Evolutionary conservation across 148 eudicot species (phyloP), one percentile per base, ranked within the genome.

Genomic region (Cornus florida): DNA sequence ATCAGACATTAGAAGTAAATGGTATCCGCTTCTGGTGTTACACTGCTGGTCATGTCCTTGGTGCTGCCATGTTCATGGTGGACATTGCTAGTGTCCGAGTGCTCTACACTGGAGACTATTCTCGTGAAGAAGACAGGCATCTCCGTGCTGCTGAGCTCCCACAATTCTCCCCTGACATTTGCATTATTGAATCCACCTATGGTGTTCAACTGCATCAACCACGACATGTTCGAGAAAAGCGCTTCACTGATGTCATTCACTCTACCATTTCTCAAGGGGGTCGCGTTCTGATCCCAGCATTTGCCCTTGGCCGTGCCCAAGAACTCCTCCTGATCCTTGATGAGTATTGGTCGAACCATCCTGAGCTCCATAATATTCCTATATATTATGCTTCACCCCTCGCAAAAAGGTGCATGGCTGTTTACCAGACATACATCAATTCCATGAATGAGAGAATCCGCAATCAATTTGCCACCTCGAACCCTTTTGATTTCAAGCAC

Each of bases 31-130:
- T 95, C 86, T 95, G 98, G 97, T 93, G 97, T 70, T 95, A 95
- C 76, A 95, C 98, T 33, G 98, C 98, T 62, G 98, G 98, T 28
- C 98, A 95, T 67, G 98, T 95, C 72, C 98, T 95, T 75, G 98
- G 98, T 79, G 98, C 98, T 43, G 98, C 98, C 81, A 95, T 95
- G 98, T 95, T 95, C 80, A 95, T 95, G 98, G 98, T 95, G 31
- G 98, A 95, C 80, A 95, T 95, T 75, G 98, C 97, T 19, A 97
- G 98, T 71, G 97, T 93, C 60, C 84, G 98, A 50, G 92, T 95
- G 68, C 92, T 95, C 72, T 95, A 95, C 76, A 95, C 98, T 14
- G 98, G 98, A 68, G 98, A 95, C 74, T 95, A 93, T 85, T 95
- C 98, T 6, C 97, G 98, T 46, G 98, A 93, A 86, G 98, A 95